Base-by-base conservation (phyloP, 2,329 filamentous ascomycete genomes). In the Calonectria pauciramosa region DNA sequence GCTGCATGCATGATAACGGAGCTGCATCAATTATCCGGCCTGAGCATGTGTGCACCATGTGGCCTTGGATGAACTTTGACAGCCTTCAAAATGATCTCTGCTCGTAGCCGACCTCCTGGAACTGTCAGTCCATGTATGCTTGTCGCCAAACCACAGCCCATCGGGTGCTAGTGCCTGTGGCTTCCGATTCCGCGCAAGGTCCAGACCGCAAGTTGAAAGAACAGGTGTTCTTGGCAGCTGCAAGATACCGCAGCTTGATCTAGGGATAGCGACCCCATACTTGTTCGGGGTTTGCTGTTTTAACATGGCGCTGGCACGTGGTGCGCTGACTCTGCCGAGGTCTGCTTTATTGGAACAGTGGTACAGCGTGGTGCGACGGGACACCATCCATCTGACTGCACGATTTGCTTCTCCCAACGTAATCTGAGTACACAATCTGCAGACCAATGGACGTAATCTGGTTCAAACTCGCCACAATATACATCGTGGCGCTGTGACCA, bases 121-220 rank as follows among this genome's bases (percentile, higher is more conserved):
- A 41, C 34, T 38, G 36, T 18, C n/a, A 63, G 23, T 26, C 60
- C 26, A 65, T 65, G 38, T 47, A 47, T 47, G 60, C 23, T 13
- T 65, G 28, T 41, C 6, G 41, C 38, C n/a, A n/a, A 26, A 47
- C 41, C 60, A 23, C n/a, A 16, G 36, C 41, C 34, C 20, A 63
- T 41, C 28, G 56, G 32, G 34, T 63, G 56, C 36, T 63, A 63
- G 56, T 63, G 56, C 14, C 34, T 41, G 56, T 65, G 49, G 34
- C 36, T 44, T 54, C 65, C 34, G 65, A 68, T 36, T 49, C 52
- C 52, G 36, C 56, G 36, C 56, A 41, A 65, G 20, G 26, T 13
- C 51, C 56, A 70, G 68, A 65, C 68, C 68, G 68, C 68, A 70
- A 70, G 47, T 70, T 64, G 68, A 65, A 59, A 41, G 51, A 64